Conservation (phyloP, 179 eudicot species). For the Beta corolliflora region DNA sequence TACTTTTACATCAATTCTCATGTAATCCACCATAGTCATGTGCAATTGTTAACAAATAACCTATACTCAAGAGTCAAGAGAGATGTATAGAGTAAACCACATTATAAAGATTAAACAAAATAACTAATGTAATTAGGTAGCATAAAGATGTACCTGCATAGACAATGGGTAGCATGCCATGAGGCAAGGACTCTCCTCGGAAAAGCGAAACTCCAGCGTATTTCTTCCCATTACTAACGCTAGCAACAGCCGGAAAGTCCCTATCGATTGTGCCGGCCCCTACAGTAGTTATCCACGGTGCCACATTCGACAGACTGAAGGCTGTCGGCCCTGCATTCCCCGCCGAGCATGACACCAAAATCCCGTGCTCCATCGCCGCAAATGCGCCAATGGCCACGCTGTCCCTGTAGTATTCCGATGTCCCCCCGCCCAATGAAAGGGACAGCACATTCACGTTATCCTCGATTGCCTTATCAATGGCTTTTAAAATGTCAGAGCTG, state of each 20-base stretch:
- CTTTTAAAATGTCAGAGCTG: slow-evolving; percentile 76
- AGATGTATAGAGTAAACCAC: background rate
- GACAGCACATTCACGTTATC: slow-evolving; percentile 74
- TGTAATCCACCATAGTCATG: background rate
- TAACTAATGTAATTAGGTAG: background rate
- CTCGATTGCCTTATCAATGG: slow-evolving; percentile 63
- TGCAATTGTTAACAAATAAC: background rate
- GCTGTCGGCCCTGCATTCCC: slow-evolving; percentile 79
- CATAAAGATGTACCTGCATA: slow-evolving; percentile 50
- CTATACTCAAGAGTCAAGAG: background rate
- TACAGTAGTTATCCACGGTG: slow-evolving; percentile 91
- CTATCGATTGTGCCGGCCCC: slow-evolving; percentile 88
- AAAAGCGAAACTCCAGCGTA: slow-evolving; percentile 74
- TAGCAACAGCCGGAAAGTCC: slow-evolving; percentile 70
- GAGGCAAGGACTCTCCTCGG: slow-evolving; percentile 49
- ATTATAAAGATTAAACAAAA: background rate
- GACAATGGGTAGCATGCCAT: slow-evolving; percentile 52
- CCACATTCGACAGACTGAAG: slow-evolving; percentile 61
- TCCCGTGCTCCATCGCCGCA: slow-evolving; percentile 82
- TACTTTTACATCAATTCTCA: background rate
- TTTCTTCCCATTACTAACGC: slow-evolving; percentile 55
- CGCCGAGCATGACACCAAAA: slow-evolving; percentile 77
- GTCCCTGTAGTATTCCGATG: slow-evolving; percentile 60
- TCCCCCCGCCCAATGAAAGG: slow-evolving; percentile 70
- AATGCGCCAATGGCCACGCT: slow-evolving; percentile 84